Base-by-base conservation (phyloP, 768 basidiomycete species). In the Pleurotus tuber-regium region DNA sequence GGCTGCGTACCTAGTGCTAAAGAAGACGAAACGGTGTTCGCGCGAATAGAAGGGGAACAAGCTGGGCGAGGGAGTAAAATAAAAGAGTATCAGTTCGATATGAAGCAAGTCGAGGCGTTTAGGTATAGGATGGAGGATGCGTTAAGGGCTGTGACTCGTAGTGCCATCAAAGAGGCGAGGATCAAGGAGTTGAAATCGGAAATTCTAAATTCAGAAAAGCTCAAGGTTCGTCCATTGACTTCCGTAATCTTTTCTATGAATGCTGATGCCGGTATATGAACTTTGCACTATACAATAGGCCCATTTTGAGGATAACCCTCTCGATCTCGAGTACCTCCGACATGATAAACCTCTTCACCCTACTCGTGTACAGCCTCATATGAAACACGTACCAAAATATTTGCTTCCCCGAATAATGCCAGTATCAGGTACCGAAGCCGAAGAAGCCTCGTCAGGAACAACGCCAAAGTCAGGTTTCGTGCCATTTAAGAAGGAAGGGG, bases 61-160 rank as follows among this genome's bases (percentile, higher is more conserved):
- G 82, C 73, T 5, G 83, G 74, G 6, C 61, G 75, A 39, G 76
- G 77, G 41, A 77, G 76, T 53, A 75, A 76, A 56, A 77, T 93
- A 56, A 89, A 91, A 65, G 93, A 95, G 66, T 99, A 96, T 69
- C 79, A 85, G 30, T 98, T 98, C 61, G 94, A 97, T 54, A 89
- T 89, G 86, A 90, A 85, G 64, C 89, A 97, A 74, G 92, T 98
- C 16, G 95, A 99, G 60, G 93, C 92, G 18, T 99, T 99, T 72
- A 75, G 95, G 62, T 99, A 99, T 70, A 80, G 97, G 42, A 98
- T 98, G 96, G 92, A 96, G 63, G 97, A 98, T 63, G 97, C 92
- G 1, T 64, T 98, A 60, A 77, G 92, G 57, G 81, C 86, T 40
- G 94, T 97, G 8, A 98, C 97, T 50, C 79, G 86, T 58, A 86